phyloP scores from a whole-genome alignment of 352 stramenopile genomes.

The Phytophthora vignae region DNA sequence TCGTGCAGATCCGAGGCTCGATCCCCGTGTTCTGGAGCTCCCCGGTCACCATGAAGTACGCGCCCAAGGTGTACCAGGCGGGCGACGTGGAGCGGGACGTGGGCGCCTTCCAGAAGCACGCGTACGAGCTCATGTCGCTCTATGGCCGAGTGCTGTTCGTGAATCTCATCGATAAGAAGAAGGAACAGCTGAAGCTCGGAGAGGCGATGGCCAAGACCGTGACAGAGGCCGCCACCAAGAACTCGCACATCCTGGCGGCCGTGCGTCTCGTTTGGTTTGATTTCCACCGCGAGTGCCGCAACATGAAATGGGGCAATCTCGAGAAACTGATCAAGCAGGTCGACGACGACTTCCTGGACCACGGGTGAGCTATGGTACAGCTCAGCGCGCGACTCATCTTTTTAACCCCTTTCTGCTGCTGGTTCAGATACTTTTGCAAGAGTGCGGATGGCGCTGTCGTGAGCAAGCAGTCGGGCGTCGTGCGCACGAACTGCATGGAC shows the following conservation, averaged over 20 bases:
- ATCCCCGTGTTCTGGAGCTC: slow-evolving; percentile 96
- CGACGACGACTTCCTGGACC: slow-evolving; percentile 82
- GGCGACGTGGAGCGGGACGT: slow-evolving; percentile 54
- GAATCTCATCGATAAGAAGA: slow-evolving; percentile 96
- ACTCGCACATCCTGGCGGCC: slow-evolving; percentile 72
- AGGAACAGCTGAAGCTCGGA: slow-evolving; percentile 93
- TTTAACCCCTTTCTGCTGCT: neutral
- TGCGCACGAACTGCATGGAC: slow-evolving; percentile 99
- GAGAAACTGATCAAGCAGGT: slow-evolving; percentile 91
- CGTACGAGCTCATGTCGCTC: slow-evolving; percentile 67
- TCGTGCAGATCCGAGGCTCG: slow-evolving; percentile 92
- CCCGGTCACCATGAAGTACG: slow-evolving; percentile 93
- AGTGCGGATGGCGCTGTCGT: slow-evolving; percentile 51
- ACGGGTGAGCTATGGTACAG: slow-evolving; percentile 41
- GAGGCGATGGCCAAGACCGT: slow-evolving; percentile 89
- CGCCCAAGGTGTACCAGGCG: slow-evolving; percentile 85
- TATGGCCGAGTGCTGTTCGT: slow-evolving; percentile 90
- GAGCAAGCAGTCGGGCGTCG: slow-evolving; percentile 90
- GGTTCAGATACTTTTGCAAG: slow-evolving; percentile 67
- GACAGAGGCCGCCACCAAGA: slow-evolving; percentile 50
- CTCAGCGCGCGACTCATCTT: neutral
- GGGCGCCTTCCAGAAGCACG: slow-evolving; percentile 62
- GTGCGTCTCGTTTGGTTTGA: slow-evolving; percentile 95
- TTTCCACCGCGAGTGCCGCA: slow-evolving; percentile 96
- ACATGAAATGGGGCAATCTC: slow-evolving; percentile 94